Base-by-base conservation (phyloP, 371 early-diverging fungal genomes). In the Blakeslea trispora region DNA sequence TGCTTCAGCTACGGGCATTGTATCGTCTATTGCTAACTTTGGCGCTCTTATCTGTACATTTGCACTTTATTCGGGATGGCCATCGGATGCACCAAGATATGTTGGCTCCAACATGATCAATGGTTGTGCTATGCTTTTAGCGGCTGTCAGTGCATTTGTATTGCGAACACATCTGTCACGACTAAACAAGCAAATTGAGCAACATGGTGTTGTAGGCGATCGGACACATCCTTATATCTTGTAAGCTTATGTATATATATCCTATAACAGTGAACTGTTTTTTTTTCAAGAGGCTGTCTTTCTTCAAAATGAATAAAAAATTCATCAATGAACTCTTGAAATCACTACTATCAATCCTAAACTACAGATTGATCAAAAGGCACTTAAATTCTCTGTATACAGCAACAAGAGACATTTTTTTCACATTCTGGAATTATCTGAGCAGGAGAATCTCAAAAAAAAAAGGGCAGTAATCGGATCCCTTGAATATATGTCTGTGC, bases 91-190 rank as follows among this genome's bases (percentile, higher is more conserved):
- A 9, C 78, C 78, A n/a, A 62, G 69, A 13, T 77, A 77, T 49
- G 45, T 74, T 35, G 78, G 78, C 8, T 77, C 78, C 11, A 77
- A 77, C 34, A 77, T 77, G 78, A 64, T 77, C 23, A 72, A 72
- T 17, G 78, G 75, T 18, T 71, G 71, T 7, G 71, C 75, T 11
- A 77, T 77, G 78, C 51, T 77, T n/a, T 23, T 77, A 18, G 74
- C 78, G 24, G 75, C 75, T 10, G 10, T 69, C 10, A 55, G 66
- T 53, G 78, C 78, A 13, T 22, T 72, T 11, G 32, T 62, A 0
- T 61, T 77, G 15, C 60, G 72, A 40, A 37, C 60, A 14, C 63
- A 64, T 42, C 48, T 77, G 9, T 53, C 61, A 5, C 51, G 41
- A 15, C 41, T 69, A 9, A 77, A 77, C 57, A 59, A 55, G 18